Percentiles rank a stretch among this genome's conserved stretches.
Conservation (phyloP, 306 rosid species). For the Quercus cerris region DNA sequence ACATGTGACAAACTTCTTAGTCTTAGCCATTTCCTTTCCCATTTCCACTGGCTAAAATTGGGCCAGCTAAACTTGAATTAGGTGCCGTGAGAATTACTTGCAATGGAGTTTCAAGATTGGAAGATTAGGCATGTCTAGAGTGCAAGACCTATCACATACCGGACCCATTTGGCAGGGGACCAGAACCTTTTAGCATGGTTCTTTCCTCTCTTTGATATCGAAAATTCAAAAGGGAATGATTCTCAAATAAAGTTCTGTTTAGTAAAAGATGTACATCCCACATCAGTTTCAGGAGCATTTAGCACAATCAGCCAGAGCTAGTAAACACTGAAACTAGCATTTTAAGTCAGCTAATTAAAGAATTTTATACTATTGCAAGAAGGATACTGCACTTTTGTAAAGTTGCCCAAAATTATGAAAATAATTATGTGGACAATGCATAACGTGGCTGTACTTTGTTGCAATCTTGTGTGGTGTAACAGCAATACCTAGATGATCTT, state of each 20-base stretch:
- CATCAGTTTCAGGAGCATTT: neutral
- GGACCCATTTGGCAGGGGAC: constrained; percentile 41
- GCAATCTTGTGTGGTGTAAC: constrained; percentile 28
- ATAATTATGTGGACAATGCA: neutral
- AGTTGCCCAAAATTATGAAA: too few species aligned
- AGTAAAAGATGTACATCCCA: neutral
- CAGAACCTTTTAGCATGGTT: constrained; percentile 27
- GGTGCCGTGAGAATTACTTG: constrained; percentile 21
- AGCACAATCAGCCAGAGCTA: too few species aligned
- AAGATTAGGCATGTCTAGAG: constrained; percentile 4
- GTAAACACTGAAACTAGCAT: too few species aligned
- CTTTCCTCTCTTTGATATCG: neutral
- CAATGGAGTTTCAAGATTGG: constrained; percentile 16
- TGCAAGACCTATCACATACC: constrained; percentile 29
- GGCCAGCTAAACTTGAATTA: constrained; percentile 33
- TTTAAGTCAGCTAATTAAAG: too few species aligned
- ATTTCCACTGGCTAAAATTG: constrained; percentile 29
- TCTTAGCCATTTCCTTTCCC: constrained; percentile 25
- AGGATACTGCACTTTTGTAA: too few species aligned
- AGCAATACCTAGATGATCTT: constrained; percentile 23
- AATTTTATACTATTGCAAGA: too few species aligned
- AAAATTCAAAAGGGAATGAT: constrained; percentile 3
- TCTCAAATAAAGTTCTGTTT: neutral
- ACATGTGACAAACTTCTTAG: constrained; percentile 44
- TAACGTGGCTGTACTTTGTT: constrained; percentile 12